Evolutionary conservation across 345 rosid genomes (phyloP).

Genomic region (Kernera saxatilis): DNA sequence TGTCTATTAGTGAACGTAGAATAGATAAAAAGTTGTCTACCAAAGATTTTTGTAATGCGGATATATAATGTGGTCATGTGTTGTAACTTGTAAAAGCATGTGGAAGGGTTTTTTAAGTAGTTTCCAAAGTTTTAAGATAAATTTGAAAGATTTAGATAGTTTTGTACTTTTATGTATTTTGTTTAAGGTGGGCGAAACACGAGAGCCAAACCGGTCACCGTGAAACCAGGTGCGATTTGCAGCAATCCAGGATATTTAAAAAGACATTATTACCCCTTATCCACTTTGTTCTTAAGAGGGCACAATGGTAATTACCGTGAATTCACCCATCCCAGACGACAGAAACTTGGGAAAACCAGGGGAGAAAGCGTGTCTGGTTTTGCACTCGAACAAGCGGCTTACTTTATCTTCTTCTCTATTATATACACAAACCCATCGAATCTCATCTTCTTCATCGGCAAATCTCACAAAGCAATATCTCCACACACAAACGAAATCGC

Average conservation of each 20-base stretch:
- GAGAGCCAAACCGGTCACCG: background rate
- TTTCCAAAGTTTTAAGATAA: too few species aligned
- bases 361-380: constrained; percentile 7
- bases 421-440: background rate
- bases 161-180: too few species aligned
- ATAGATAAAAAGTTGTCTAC: too few species aligned
- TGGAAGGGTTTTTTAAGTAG: too few species aligned
- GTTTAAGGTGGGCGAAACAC: background rate
- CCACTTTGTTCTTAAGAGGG: background rate
- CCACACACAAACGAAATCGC: background rate
- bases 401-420: background rate
- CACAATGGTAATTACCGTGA: background rate
- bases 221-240: constrained; percentile 1
- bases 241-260: background rate
- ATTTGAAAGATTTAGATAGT: too few species aligned
- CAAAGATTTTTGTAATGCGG: too few species aligned
- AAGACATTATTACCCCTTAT: background rate
- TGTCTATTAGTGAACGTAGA: too few species aligned
- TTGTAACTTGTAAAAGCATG: too few species aligned
- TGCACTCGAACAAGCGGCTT: constrained; percentile 2
- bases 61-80: too few species aligned
- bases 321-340: background rate
- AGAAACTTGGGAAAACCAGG: background rate
- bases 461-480: background rate
- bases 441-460: background rate